Evolutionary conservation across 495 filamentous ascomycete genomes (phyloP).

Genomic region (Penicillium soppii): DNA sequence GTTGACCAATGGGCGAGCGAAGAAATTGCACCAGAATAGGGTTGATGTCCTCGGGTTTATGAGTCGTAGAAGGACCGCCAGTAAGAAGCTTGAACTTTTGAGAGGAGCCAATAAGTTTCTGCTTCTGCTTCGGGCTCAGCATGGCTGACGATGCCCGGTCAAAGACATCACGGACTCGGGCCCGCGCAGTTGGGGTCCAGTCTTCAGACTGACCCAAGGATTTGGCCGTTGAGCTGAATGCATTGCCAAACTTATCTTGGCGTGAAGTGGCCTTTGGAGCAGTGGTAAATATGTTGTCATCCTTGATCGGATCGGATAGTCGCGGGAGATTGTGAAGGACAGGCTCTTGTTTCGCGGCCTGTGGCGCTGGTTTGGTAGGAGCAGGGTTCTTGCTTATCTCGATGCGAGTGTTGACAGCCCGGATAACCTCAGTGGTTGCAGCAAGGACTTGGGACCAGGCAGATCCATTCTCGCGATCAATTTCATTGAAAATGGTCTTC

Average conservation of each 20-base stretch:
- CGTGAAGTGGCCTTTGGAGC: conserved; percentile 48
- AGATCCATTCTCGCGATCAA: conserved; percentile 75
- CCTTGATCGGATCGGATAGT: conserved; percentile 52
- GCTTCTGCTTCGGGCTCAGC: conserved; percentile 43
- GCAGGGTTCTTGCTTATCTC: conserved; percentile 54
- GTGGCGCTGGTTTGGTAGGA: conserved; percentile 23
- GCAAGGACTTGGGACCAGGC: conserved; percentile 78
- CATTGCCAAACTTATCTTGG: conserved; percentile 49
- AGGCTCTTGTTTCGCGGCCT: conserved; percentile 32
- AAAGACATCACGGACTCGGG: conserved; percentile 42
- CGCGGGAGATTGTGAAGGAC: conserved; percentile 48
- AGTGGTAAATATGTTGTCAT: conserved; percentile 57
- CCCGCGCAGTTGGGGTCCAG: conserved; percentile 45
- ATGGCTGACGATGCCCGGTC: conserved; percentile 43
- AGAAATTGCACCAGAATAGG: conserved; percentile 38
- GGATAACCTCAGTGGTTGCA: conserved; percentile 65
- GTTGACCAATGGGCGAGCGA: conserved; percentile 57
- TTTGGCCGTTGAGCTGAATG: conserved; percentile 54
- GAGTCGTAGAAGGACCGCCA: conserved; percentile 25
- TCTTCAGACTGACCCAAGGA: conserved; percentile 58
- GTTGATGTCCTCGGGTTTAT: conserved; percentile 38
- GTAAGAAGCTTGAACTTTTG: conserved; percentile 43
- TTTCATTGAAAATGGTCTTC: conserved; percentile 81
- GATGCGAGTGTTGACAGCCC: conserved; percentile 63
- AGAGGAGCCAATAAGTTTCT: conserved; percentile 35